These are phyloP conservation scores for Hypericum perforatum DNA, from an alignment of 345 rosid genomes.

Conservation along the genomic window DNA sequence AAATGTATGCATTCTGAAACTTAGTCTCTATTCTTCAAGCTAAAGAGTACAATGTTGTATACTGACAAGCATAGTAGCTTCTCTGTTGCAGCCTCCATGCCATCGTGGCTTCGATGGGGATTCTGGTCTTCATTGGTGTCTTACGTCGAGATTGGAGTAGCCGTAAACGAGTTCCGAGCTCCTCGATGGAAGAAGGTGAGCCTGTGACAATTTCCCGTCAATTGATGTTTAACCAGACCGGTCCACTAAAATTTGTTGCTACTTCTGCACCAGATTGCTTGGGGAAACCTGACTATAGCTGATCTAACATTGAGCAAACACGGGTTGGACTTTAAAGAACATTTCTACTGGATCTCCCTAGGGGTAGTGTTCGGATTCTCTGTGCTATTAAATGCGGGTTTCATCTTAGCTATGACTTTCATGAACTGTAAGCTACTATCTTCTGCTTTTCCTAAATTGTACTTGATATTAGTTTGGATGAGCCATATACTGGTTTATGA, in stretches of 20 bases:
- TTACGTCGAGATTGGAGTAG: too few species aligned
- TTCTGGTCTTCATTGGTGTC: too few species aligned
- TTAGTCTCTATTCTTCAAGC: not conserved
- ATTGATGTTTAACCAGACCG: too few species aligned
- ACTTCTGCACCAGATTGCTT: not conserved
- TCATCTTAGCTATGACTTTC: not conserved
- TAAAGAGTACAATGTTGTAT: not conserved
- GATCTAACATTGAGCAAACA: not conserved
- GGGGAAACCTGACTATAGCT: not conserved
- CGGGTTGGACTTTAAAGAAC: not conserved
- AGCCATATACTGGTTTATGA: too few species aligned
- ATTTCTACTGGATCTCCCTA: not conserved
- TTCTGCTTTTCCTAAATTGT: too few species aligned
- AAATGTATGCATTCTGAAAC: constrained; percentile 1
- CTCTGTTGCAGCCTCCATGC: not conserved
- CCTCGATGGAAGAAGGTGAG: too few species aligned
- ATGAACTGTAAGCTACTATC: not conserved
- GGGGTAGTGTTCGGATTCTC: not conserved
- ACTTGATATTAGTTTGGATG: too few species aligned
- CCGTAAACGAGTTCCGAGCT: too few species aligned
- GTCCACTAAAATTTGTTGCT: not conserved
- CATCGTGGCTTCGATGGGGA: too few species aligned
- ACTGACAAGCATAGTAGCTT: not conserved
- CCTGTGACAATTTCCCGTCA: too few species aligned
- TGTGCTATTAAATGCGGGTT: not conserved